A percentile compares a stretch with the other conserved stretches of the same genome.
phyloP scores from a whole-genome alignment of 1,139 yeast species.

The Nakaseomyces nivariensis region DNA sequence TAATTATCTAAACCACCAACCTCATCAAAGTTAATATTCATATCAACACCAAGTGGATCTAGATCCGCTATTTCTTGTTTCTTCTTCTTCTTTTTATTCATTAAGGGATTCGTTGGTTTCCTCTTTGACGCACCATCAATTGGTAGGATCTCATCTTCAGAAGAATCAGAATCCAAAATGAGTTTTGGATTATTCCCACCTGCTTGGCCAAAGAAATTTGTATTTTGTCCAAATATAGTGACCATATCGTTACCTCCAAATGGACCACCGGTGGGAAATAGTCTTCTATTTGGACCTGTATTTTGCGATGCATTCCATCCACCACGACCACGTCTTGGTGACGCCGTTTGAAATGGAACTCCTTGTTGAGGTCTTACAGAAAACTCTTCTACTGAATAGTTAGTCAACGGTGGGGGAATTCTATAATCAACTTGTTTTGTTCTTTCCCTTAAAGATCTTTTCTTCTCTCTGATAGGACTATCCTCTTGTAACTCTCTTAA shows the following conservation, averaged over 20 bases:
- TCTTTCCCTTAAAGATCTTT: constrained; percentile 67
- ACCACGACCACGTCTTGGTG: constrained; percentile 29
- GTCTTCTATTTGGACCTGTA: constrained; percentile 42
- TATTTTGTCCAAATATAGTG: constrained; percentile 61
- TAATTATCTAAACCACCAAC: constrained; percentile 92
- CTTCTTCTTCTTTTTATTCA: constrained; percentile 31
- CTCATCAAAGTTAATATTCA: constrained; percentile 79
- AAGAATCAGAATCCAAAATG: constrained; percentile 52
- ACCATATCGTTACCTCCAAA: constrained; percentile 88
- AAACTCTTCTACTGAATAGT: constrained; percentile 21
- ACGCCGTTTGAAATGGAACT: constrained; percentile 25
- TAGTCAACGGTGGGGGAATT: constrained; percentile 73
- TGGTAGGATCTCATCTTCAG: constrained; percentile 47
- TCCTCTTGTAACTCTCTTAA: constrained; percentile 35
- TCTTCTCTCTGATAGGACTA: constrained; percentile 32
- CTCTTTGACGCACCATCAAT: constrained; percentile 27
- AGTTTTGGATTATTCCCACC: constrained; percentile 30
- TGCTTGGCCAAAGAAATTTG: constrained; percentile 32
- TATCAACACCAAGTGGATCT: constrained; percentile 91
- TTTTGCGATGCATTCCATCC: constrained; percentile 27
- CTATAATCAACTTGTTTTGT: constrained; percentile 65
- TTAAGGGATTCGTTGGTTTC: constrained; percentile 13
- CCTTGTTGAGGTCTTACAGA: constrained; percentile 11
- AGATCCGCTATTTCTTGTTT: constrained; percentile 77
- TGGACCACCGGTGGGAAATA: constrained; percentile 95